phyloP scores from a whole-genome alignment of 2,329 filamentous ascomycete genomes.

The Huntiella moniliformis region DNA sequence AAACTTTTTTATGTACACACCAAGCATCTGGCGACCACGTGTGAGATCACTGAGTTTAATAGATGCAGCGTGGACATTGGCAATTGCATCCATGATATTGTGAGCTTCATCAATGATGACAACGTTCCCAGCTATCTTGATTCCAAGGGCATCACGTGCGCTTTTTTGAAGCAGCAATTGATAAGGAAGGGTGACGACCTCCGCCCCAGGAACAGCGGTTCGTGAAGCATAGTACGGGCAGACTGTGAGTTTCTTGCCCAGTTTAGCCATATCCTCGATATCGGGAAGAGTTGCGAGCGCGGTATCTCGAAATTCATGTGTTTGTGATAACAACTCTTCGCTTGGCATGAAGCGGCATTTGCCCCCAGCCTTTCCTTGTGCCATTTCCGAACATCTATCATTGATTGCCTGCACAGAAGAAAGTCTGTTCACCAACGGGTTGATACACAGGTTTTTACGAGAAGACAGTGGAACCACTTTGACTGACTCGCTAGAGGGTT shows the following conservation, averaged over 20 bases:
- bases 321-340: conserved; percentile 52
- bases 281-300: conserved; percentile 71
- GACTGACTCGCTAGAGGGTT: conserved; percentile 24
- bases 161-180: conserved; percentile 73
- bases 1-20: conserved; percentile 70
- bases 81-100: conserved; percentile 90
- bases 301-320: conserved; percentile 70
- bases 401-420: conserved; percentile 67
- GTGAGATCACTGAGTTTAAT: conserved; percentile 56
- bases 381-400: conserved; percentile 76
- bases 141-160: conserved; percentile 68
- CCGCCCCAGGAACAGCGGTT: conserved; percentile 59
- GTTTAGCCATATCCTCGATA: conserved; percentile 69
- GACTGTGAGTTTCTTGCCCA: conserved; percentile 62
- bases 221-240: conserved; percentile 96
- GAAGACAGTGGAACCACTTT: conserved; percentile 76
- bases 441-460: conserved; percentile 77
- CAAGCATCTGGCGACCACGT: conserved; percentile 55
- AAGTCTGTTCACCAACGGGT: conserved; percentile 57
- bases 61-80: conserved; percentile 66
- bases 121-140: conserved; percentile 71
- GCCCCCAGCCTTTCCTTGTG: conserved; percentile 43
- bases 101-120: conserved; percentile 97
- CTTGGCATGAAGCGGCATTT: conserved; percentile 62
- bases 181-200: conserved; percentile 86